These are phyloP conservation scores for Russula vinacea DNA, from an alignment of 768 basidiomycete species.

Conservation along the genomic window DNA sequence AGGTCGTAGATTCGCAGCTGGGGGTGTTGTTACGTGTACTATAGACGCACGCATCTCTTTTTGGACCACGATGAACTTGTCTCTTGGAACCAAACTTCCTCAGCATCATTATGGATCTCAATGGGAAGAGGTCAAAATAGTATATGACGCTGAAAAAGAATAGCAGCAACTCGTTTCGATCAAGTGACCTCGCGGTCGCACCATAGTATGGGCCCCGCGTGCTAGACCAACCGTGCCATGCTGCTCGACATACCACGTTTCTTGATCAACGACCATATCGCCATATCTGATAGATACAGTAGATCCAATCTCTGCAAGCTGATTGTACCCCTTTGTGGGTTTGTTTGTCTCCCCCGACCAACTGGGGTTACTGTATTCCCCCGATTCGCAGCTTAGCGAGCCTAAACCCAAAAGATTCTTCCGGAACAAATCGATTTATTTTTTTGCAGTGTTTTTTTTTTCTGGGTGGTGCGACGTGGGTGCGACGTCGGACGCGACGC, in stretches of 20 bases:
- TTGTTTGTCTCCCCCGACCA: too few species aligned
- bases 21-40: constrained; percentile 2
- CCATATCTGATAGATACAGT: too few species aligned
- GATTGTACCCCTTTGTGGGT: too few species aligned
- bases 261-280: too few species aligned
- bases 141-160: neutral
- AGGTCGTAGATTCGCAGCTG: constrained; percentile 13
- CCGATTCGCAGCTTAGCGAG: too few species aligned
- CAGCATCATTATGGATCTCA: neutral
- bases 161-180: constrained; percentile 38
- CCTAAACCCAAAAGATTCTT: too few species aligned
- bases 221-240: constrained; percentile 36
- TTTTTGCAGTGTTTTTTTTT: too few species aligned
- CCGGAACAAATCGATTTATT: too few species aligned
- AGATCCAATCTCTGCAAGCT: too few species aligned
- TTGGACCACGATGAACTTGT: neutral
- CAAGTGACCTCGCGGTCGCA: constrained; percentile 36
- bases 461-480: too few species aligned
- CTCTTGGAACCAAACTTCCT: neutral
- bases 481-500: too few species aligned
- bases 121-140: neutral
- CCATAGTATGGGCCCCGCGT: constrained; percentile 33
- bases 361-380: too few species aligned
- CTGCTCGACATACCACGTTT: constrained; percentile 18
- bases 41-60: neutral